A percentile compares a stretch with the other conserved stretches of the same genome.
Evolutionary conservation across 345 rosid genomes (phyloP).

Genomic region (Eucalyptus guilfoylei): DNA sequence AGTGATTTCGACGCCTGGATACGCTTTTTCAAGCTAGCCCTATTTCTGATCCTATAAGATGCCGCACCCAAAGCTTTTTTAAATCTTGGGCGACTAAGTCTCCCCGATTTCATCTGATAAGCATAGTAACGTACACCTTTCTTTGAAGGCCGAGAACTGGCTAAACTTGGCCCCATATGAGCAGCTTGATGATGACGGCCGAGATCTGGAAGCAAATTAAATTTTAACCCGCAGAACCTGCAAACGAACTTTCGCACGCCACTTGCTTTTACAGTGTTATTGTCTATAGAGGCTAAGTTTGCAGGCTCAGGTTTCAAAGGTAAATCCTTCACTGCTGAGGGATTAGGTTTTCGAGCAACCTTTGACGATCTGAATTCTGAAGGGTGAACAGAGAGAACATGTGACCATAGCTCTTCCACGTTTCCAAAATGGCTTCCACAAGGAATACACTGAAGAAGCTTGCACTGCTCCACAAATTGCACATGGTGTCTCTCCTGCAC

Average conservation of each 20-base stretch:
- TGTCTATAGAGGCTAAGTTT: conserved; percentile 18
- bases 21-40: conserved; percentile 64
- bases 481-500: conserved; percentile 94
- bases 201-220: conserved; percentile 92
- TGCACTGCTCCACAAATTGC: conserved; percentile 88
- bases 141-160: conserved; percentile 50
- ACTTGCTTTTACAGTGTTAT: conserved; percentile 30
- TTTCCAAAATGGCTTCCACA: conserved; percentile 93
- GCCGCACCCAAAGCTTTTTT: conserved; percentile 80
- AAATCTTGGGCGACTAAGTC: conserved; percentile 77
- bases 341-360: conserved; percentile 14
- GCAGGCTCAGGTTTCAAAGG: conserved; percentile 22
- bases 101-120: conserved; percentile 79
- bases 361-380: conserved; percentile 37
- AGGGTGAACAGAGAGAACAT: conserved; percentile 68
- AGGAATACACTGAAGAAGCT: conserved; percentile 93
- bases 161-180: conserved; percentile 66
- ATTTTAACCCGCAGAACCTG: conserved; percentile 86
- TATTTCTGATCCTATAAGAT: conserved; percentile 65
- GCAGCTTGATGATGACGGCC: conserved; percentile 99
- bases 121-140: conserved; percentile 62
- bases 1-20: conserved; percentile 59
- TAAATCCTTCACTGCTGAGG: conserved; percentile 8
- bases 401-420: conserved; percentile 61
- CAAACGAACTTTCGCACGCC: conserved; percentile 52